These are phyloP conservation scores for Starmerella sirachaensis DNA, from an alignment of 805 yeast species.

Conservation along the genomic window DNA sequence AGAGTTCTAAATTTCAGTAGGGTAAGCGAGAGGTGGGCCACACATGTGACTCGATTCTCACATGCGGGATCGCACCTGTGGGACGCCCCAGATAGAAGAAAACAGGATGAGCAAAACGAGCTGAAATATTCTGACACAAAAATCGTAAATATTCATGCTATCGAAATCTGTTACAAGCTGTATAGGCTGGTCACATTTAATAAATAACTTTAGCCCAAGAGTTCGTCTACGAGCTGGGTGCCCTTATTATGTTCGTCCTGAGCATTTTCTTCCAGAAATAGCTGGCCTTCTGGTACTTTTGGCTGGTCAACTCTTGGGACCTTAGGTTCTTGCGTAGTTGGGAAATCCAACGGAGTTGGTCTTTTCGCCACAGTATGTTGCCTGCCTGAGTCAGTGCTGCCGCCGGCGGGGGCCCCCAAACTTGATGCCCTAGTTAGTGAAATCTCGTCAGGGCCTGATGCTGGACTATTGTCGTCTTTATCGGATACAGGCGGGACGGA, in stretches of 20 bases:
- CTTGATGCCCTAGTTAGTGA: neutral
- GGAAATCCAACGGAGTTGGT: constrained; percentile 7
- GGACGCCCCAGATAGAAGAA: too few relatives aligned
- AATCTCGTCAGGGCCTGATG: neutral
- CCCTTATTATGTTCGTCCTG: constrained; percentile 13
- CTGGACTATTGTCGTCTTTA: neutral
- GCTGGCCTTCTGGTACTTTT: neutral
- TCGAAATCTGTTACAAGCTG: too few relatives aligned
- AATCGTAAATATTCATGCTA: too few relatives aligned
- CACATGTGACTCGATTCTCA: too few relatives aligned
- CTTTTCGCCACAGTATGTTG: too few relatives aligned
- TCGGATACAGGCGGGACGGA: neutral
- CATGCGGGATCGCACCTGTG: too few relatives aligned
- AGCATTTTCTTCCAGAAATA: neutral
- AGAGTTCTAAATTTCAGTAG: too few relatives aligned
- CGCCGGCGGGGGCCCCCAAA: neutral
- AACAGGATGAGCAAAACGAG: too few relatives aligned
- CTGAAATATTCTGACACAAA: too few relatives aligned
- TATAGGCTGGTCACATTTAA: neutral
- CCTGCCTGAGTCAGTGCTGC: neutral
- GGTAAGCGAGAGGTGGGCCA: too few relatives aligned
- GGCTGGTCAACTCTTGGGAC: neutral
- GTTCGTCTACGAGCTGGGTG: constrained; percentile 7
- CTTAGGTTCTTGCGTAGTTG: neutral
- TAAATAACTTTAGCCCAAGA: constrained; percentile 4